A percentile compares a stretch with the other conserved stretches of the same genome.
Conservation (phyloP, 2,329 filamentous ascomycete genomes). For the Xenoacremonium recifei region DNA sequence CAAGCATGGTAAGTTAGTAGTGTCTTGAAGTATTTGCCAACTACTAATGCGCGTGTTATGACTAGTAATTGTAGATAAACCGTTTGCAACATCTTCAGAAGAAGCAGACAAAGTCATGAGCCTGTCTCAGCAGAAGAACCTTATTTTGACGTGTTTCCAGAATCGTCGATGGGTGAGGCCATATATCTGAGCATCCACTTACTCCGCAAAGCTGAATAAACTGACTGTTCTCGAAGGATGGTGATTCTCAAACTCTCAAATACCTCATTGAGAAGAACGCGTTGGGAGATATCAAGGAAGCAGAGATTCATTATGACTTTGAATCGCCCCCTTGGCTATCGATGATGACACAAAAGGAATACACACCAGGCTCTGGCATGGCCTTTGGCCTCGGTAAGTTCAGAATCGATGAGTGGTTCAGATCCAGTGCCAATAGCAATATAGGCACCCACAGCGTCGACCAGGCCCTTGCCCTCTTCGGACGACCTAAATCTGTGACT, state of each 20-base stretch:
- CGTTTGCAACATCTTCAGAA: conserved; percentile 14
- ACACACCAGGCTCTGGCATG: conserved; percentile 38
- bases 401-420: too few relatives aligned
- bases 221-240: conserved; percentile 9
- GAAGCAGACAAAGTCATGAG: conserved; percentile 19
- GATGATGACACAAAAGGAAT: conserved; percentile 29
- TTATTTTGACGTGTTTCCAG: conserved; percentile 21
- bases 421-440: neutral
- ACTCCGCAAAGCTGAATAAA: neutral
- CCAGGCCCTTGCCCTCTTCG: conserved; percentile 16
- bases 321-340: conserved; percentile 39
- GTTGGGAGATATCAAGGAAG: conserved; percentile 59
- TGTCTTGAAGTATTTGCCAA: neutral
- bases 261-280: conserved; percentile 12
- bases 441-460: conserved; percentile 22
- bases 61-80: conserved; percentile 21
- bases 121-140: conserved; percentile 12
- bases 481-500: conserved; percentile 16
- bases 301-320: conserved; percentile 65
- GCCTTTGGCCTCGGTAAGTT: conserved; percentile 38
- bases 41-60: neutral
- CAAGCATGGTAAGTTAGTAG: conserved; percentile 16
- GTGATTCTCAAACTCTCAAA: conserved; percentile 18
- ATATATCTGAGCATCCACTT: fast-evolving
- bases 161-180: conserved; percentile 20